Base-by-base conservation (phyloP, 1,284 basidiomycete species). In the Apiotrichum porosum region DNA sequence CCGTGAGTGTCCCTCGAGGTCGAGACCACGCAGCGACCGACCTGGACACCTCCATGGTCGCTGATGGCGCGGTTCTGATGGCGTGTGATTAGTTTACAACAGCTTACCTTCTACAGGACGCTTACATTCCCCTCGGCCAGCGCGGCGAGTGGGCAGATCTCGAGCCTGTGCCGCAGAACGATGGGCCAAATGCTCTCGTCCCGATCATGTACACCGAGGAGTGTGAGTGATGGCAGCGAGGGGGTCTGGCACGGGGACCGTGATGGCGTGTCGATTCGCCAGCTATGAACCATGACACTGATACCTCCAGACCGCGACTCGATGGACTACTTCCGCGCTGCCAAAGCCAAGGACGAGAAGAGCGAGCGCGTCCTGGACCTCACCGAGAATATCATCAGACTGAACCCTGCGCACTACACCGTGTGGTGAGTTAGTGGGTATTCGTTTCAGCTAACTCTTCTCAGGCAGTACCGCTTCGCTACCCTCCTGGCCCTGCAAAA, bases 351-450 rank as follows among this genome's bases (percentile, higher is more conserved):
- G 0, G 81, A 80, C 6, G 92, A 97, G 75, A 82, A 82, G 72
- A 88, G 83, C 54, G 73, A 80, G 30, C 79, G 92, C 30, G 89
- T 86, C 6, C 80, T 97, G 37, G 80, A 84, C 56, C 78, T 97
- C 39, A 97, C 92, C 0, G 86, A 92, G 71, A 77, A 76, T 39
- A 82, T 95, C 60, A 91, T 97, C 55, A 78, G 83, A 24, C 76
- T 86, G 73, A 95, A 95, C 66, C 88, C 91, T 6, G 88, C 88
- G 2, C 93, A 95, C 68, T 97, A 95, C 66, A 86, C 90, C 40
- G 89, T 91, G 56, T 97, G 92, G 92, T 92, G 47, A 23, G 74
- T 50, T 6, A 32, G 31, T 26, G 31, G 34, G 18, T 32, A 17
- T 8, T 26, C 40, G 9, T 28, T 31, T 44, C 21, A 12, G 5